Conservation (phyloP, 2,329 filamentous ascomycete genomes). For the Colletotrichum euphorbiae region DNA sequence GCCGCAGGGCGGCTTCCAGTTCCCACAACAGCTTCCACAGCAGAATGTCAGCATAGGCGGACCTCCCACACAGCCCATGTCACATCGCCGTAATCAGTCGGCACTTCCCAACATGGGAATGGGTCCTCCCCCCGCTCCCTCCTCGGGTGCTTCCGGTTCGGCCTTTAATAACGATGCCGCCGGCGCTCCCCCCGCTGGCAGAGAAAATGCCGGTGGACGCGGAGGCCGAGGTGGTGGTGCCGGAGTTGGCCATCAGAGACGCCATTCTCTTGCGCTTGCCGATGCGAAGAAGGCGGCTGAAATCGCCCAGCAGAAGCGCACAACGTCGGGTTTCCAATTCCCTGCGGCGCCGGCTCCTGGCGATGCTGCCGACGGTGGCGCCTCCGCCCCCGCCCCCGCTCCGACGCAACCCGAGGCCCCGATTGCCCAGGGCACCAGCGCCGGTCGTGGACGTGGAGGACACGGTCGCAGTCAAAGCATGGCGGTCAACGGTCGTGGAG, state of each 20-base stretch:
- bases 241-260: slow-evolving; percentile 85
- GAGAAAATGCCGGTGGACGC: slow-evolving; percentile 75
- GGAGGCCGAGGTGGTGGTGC: slow-evolving; percentile 78
- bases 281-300: slow-evolving; percentile 99
- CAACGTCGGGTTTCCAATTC: slow-evolving; percentile 94
- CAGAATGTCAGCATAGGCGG: slow-evolving; percentile 77
- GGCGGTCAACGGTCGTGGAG: slow-evolving; percentile 69
- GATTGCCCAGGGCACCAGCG: slow-evolving; percentile 55
- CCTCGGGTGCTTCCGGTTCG: slow-evolving; percentile 86
- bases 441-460: slow-evolving; percentile 67
- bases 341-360: slow-evolving; percentile 76
- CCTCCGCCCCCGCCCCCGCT: slow-evolving; percentile 45
- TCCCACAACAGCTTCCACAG: slow-evolving; percentile 81
- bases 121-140: slow-evolving; percentile 89
- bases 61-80: slow-evolving; percentile 79
- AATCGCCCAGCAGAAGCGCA: slow-evolving; percentile 94
- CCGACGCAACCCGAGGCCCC: slow-evolving; percentile 50
- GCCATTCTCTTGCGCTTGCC: slow-evolving; percentile 92
- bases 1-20: slow-evolving; percentile 88
- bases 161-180: slow-evolving; percentile 83
- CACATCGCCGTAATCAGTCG: slow-evolving; percentile 98
- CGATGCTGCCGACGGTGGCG: slow-evolving; percentile 66
- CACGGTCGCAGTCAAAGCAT: slow-evolving; percentile 91
- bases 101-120: slow-evolving; percentile 92
- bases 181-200: slow-evolving; percentile 66